These are phyloP conservation scores for Thermoascus crustaceus DNA, from an alignment of 2,329 filamentous ascomycete genomes.

Conservation along the genomic window DNA sequence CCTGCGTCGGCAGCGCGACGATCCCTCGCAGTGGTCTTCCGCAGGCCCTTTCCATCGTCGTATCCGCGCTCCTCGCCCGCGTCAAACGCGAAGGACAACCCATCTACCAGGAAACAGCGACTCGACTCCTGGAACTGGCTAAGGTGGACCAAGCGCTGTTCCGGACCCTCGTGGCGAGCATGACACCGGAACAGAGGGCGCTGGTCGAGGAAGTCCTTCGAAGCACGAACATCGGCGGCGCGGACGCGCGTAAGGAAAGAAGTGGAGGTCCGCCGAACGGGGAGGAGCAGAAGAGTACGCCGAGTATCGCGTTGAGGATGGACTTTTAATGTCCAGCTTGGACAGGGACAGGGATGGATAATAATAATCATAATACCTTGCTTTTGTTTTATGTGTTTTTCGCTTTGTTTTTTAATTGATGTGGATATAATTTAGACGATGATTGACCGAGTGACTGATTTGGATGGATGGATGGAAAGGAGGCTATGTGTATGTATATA, in stretches of 20 bases:
- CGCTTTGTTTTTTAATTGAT: too few species aligned
- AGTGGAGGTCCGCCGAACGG: conserved; percentile 38
- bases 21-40: conserved; percentile 23
- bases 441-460: too few species aligned
- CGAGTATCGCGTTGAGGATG: conserved; percentile 91
- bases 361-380: conserved; percentile 3
- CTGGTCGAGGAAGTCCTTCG: conserved; percentile 74
- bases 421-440: too few species aligned
- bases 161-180: conserved; percentile 60
- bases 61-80: conserved; percentile 67
- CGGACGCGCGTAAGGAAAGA: conserved; percentile 25
- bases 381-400: neutral
- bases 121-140: conserved; percentile 71
- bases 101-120: conserved; percentile 65
- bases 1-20: conserved; percentile 50
- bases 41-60: conserved; percentile 62
- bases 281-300: conserved; percentile 49
- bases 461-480: too few species aligned
- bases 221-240: conserved; percentile 48
- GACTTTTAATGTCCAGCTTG: conserved; percentile 55
- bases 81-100: conserved; percentile 55
- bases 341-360: conserved; percentile 5
- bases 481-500: too few species aligned
- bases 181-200: conserved; percentile 61
- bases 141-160: conserved; percentile 66